Percentiles rank a stretch among this genome's conserved stretches.
These are phyloP conservation scores for Atkinsonella texensis DNA, from an alignment of 2,329 filamentous ascomycete species.

Conservation along the genomic window DNA sequence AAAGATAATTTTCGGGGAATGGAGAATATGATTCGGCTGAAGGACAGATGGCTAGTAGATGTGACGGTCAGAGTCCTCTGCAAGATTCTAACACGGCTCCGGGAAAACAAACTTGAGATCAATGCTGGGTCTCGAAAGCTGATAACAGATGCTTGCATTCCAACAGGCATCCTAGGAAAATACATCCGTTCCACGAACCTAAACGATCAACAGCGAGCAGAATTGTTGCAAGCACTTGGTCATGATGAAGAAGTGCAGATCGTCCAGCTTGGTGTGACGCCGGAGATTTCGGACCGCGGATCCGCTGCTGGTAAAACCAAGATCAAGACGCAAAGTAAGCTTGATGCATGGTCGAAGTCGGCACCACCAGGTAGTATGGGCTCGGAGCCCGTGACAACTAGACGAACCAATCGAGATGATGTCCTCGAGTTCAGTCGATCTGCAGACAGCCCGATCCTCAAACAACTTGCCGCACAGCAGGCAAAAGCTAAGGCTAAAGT, in stretches of 20 bases:
- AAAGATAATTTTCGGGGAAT: conserved; percentile 50
- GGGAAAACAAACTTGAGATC: conserved; percentile 63
- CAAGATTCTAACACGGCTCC: conserved; percentile 74
- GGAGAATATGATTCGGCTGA: conserved; percentile 79
- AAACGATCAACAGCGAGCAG: conserved; percentile 70
- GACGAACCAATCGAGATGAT: conserved; percentile 32
- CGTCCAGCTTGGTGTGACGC: conserved; percentile 25
- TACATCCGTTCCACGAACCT: conserved; percentile 65
- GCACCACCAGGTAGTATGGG: conserved; percentile 18
- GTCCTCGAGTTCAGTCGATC: conserved; percentile 34
- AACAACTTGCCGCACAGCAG: conserved; percentile 30
- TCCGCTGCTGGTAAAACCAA: conserved; percentile 19
- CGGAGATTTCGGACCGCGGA: conserved; percentile 12
- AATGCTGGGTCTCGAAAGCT: conserved; percentile 45
- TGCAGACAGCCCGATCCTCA: conserved; percentile 35
- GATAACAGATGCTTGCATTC: conserved; percentile 55
- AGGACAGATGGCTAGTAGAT: conserved; percentile 74
- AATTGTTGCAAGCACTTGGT: conserved; percentile 54
- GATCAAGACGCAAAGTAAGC: conserved; percentile 43
- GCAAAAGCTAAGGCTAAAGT: conserved; percentile 19
- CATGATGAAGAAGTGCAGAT: conserved; percentile 44
- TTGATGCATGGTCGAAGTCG: conserved; percentile 52
- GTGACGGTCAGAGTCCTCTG: conserved; percentile 72
- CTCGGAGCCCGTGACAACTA: conserved; percentile 12
- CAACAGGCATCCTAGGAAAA: conserved; percentile 39